Evolutionary conservation across 2,329 filamentous ascomycete genomes (phyloP).

Genomic region (Cordyceps militaris): DNA sequence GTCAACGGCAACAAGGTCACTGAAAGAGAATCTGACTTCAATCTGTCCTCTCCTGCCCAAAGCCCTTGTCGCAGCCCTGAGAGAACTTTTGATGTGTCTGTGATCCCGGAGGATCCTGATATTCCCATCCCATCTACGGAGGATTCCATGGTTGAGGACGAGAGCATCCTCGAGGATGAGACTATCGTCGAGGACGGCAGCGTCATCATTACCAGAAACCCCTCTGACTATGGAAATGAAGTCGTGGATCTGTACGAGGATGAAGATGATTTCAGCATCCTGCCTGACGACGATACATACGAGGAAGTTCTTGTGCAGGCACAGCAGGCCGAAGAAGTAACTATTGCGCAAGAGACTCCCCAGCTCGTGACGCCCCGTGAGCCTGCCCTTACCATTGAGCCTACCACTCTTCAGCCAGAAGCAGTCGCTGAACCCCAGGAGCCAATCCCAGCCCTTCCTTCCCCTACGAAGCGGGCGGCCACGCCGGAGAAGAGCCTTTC

Average conservation of each 20-base stretch:
- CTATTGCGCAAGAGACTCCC: conserved; percentile 26
- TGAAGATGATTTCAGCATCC: conserved; percentile 46
- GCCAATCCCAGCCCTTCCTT: conserved; percentile 10
- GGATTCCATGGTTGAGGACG: conserved; percentile 53
- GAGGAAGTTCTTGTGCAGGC: not conserved
- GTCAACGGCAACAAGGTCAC: conserved; percentile 60
- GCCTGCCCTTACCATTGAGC: not conserved
- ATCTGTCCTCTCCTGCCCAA: conserved; percentile 55
- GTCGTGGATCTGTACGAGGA: conserved; percentile 59
- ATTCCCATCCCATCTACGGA: conserved; percentile 85
- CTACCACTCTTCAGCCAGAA: not conserved
- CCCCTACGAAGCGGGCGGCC: conserved; percentile 29
- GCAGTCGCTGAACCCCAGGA: not conserved
- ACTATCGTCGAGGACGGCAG: conserved; percentile 48
- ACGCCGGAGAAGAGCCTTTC: conserved; percentile 45
- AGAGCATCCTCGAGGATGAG: conserved; percentile 43
- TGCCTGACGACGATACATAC: conserved; percentile 45
- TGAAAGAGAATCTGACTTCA: conserved; percentile 54
- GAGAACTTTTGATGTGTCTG: conserved; percentile 41
- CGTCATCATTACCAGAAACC: conserved; percentile 60
- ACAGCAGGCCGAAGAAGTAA: conserved; percentile 21
- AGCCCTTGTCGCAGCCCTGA: conserved; percentile 45
- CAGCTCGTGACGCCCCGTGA: not conserved
- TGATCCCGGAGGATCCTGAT: conserved; percentile 68
- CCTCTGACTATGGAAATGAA: conserved; percentile 54